phyloP scores from a whole-genome alignment of 2,329 filamentous ascomycete species.

The Diaporthe helianthi region DNA sequence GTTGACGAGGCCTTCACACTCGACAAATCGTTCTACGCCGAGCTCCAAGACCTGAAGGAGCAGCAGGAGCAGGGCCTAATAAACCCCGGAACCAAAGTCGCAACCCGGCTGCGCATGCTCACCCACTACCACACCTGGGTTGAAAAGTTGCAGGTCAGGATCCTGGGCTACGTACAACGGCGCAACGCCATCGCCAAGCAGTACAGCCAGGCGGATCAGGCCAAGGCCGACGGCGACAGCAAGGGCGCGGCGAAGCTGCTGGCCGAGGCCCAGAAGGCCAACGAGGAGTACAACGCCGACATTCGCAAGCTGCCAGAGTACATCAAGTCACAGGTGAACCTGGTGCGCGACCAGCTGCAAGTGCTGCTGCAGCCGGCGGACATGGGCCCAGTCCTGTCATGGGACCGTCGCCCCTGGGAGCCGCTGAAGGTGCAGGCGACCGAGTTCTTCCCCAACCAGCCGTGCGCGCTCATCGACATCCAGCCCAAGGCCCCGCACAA shows the following conservation, averaged over 20 bases:
- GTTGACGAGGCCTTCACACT: constrained; percentile 39
- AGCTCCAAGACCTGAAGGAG: constrained; percentile 50
- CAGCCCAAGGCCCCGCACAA: constrained; percentile 63
- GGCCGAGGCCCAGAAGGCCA: constrained; percentile 32
- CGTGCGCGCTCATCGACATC: constrained; percentile 69
- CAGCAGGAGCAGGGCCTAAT: constrained; percentile 37
- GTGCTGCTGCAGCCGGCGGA: constrained; percentile 55
- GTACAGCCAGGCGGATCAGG: constrained; percentile 7
- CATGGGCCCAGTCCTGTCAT: constrained; percentile 62
- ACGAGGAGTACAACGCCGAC: constrained; percentile 39
- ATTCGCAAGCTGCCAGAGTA: constrained; percentile 47
- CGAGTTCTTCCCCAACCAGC: constrained; percentile 72
- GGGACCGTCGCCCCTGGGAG: constrained; percentile 76
- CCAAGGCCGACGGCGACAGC: not conserved
- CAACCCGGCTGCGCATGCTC: constrained; percentile 33
- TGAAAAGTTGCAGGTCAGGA: constrained; percentile 31
- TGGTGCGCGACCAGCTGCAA: constrained; percentile 60
- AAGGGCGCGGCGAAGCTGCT: not conserved
- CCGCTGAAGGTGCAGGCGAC: constrained; percentile 63
- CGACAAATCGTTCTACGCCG: constrained; percentile 50
- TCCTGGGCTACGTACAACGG: constrained; percentile 43
- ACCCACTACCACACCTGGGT: constrained; percentile 31
- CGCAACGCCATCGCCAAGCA: constrained; percentile 41
- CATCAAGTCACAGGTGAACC: constrained; percentile 39
- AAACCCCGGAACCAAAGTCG: not conserved